Evolutionary conservation across 805 yeast genomes (phyloP).

Genomic region (Ascoidea rubescens): DNA sequence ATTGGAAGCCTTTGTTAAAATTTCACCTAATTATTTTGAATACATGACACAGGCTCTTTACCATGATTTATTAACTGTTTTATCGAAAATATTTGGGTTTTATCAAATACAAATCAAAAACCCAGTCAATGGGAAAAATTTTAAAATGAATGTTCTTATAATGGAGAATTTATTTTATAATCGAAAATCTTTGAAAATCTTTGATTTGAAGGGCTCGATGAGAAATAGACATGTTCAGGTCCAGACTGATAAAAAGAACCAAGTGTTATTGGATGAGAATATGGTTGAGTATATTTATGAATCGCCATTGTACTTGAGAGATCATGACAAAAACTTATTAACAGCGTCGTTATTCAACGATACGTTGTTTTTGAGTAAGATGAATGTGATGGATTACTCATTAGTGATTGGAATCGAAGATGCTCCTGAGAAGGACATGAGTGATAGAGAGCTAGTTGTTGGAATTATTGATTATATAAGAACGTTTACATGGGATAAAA

Average conservation of each 20-base stretch:
- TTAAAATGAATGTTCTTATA: constrained; percentile 80
- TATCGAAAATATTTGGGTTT: constrained; percentile 91
- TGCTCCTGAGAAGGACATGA: constrained; percentile 25
- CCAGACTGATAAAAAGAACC: constrained; percentile 91
- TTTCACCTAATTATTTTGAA: constrained; percentile 94
- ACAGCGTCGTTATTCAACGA: constrained; percentile 92
- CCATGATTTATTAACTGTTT: constrained; percentile 87
- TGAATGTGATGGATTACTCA: constrained; percentile 99
- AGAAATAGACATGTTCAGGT: constrained; percentile 82
- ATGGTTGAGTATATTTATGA: constrained; percentile 98
- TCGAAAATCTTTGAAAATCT: constrained; percentile 67
- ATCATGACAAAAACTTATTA: constrained; percentile 74
- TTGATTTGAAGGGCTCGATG: constrained; percentile 97
- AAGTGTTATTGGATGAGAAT: constrained; percentile 88
- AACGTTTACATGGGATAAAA: constrained; percentile 98
- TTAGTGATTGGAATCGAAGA: constrained; percentile 80
- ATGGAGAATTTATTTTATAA: constrained; percentile 93
- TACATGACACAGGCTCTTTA: constrained; percentile 91
- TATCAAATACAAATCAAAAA: constrained; percentile 86
- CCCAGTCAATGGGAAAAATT: constrained; percentile 57
- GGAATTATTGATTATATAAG: constrained; percentile 92
- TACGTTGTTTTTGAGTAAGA: constrained; percentile 81
- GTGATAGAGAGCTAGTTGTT: constrained; percentile 59
- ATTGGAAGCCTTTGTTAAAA: constrained; percentile 82
- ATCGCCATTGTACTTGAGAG: constrained; percentile 86